Evolutionary conservation across 2,329 filamentous ascomycete genomes (phyloP).

Genomic region (Macrophomina phaseolina): DNA sequence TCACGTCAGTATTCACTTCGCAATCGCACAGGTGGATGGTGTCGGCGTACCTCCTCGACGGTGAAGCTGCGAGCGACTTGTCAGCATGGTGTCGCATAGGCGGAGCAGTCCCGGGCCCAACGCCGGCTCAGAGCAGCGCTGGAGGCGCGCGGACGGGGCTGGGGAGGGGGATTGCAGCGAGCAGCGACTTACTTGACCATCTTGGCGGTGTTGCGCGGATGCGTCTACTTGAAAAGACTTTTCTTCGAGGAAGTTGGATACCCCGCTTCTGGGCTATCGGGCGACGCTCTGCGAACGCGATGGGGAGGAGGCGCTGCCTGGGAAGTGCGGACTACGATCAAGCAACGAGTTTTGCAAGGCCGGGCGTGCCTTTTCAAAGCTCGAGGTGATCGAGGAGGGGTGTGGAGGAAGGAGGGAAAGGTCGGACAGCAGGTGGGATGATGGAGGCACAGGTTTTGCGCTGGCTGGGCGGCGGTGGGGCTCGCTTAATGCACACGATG

Average conservation of each 20-base stretch:
- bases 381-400: conserved; percentile 24
- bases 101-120: background rate
- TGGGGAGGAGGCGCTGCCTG: conserved; percentile 17
- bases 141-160: background rate
- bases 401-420: conserved; percentile 22
- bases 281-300: conserved; percentile 22
- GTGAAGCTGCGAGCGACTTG: conserved; percentile 78
- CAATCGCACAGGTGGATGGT: background rate
- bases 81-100: conserved; percentile 52
- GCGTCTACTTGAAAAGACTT: conserved; percentile 24
- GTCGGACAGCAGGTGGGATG: conserved; percentile 27
- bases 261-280: conserved; percentile 26
- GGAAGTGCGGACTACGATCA: conserved; percentile 11
- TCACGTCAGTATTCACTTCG: conserved; percentile 36
- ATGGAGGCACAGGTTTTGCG: conserved; percentile 28
- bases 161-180: background rate
- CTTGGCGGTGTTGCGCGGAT: conserved; percentile 73
- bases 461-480: conserved; percentile 26
- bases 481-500: conserved; percentile 23
- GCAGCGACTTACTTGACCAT: conserved; percentile 94
- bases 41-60: conserved; percentile 77
- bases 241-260: conserved; percentile 17
- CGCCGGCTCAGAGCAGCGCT: background rate
- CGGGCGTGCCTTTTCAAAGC: conserved; percentile 26
- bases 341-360: conserved; percentile 23